phyloP scores from a whole-genome alignment of 306 rosid genomes.

The Oemleria cerasiformis region DNA sequence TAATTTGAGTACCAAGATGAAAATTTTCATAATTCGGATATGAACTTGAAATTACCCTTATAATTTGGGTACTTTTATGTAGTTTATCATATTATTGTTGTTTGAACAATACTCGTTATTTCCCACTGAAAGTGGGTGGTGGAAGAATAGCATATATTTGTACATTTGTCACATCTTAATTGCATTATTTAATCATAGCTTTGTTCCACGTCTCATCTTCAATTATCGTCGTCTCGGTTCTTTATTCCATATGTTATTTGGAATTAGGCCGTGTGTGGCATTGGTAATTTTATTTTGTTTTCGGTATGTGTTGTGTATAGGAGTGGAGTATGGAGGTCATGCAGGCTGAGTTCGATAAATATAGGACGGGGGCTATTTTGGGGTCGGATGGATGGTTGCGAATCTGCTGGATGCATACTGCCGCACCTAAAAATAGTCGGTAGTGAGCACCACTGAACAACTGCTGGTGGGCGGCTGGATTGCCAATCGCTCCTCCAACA shows the following conservation, averaged over 20 bases:
- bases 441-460: neutral
- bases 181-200: conserved; percentile 3
- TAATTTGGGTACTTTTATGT: too few relatives aligned
- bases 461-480: neutral
- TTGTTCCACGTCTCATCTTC: conserved; percentile 2
- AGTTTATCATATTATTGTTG: too few relatives aligned
- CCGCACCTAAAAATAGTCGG: neutral
- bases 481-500: too few relatives aligned
- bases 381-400: neutral
- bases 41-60: too few relatives aligned
- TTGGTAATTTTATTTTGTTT: neutral
- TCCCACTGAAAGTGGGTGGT: conserved; percentile 46
- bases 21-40: too few relatives aligned
- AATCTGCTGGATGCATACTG: neutral
- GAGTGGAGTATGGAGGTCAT: neutral
- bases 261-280: too few relatives aligned
- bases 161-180: conserved; percentile 34
- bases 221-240: neutral
- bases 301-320: neutral
- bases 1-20: too few relatives aligned
- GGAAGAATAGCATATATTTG: conserved; percentile 42
- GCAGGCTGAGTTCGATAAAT: neutral
- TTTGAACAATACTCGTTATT: conserved; percentile 24
- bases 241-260: too few relatives aligned
- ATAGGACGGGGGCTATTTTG: neutral